Evolutionary conservation across 1,284 basidiomycete genomes (phyloP).

Genomic region (Rhodotorula sp.): DNA sequence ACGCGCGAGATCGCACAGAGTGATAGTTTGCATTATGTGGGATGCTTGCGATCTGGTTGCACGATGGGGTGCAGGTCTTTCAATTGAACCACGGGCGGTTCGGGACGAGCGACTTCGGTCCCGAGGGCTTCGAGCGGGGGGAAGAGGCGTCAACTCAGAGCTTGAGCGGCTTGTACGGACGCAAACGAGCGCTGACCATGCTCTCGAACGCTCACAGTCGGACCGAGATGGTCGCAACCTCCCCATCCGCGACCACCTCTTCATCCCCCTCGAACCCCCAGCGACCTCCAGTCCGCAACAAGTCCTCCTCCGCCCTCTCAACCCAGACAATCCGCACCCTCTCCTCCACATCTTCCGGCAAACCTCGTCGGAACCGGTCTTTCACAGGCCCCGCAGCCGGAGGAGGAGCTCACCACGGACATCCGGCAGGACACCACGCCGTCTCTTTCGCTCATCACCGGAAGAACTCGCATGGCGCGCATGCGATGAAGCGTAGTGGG

Average conservation of each 20-base stretch:
- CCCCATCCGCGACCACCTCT: constrained; percentile 4
- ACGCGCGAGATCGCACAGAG: too few relatives aligned
- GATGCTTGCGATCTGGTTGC: too few relatives aligned
- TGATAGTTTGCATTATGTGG: too few relatives aligned
- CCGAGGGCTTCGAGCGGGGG: too few relatives aligned
- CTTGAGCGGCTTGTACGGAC: too few relatives aligned
- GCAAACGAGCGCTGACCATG: too few relatives aligned
- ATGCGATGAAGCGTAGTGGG: constrained; percentile 19
- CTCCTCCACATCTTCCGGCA: constrained; percentile 15
- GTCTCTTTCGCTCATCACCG: constrained; percentile 33
- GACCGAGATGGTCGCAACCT: constrained; percentile 18
- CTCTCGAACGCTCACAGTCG: too few relatives aligned
- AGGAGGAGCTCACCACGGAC: constrained; percentile 8
- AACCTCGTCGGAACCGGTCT: constrained; percentile 37
- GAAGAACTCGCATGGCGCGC: constrained; percentile 9
- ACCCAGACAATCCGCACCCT: constrained; percentile 25
- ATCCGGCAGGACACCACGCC: constrained; percentile 24
- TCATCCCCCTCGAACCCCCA: background rate
- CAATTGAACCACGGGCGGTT: too few relatives aligned
- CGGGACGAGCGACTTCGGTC: too few relatives aligned
- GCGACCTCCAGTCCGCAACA: constrained; percentile 33
- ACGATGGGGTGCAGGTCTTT: too few relatives aligned
- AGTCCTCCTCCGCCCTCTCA: constrained; percentile 34
- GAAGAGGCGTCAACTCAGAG: too few relatives aligned
- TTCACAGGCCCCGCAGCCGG: constrained; percentile 18